Evolutionary conservation across 768 basidiomycete genomes (phyloP).

Genomic region (Favolaschia claudopus): DNA sequence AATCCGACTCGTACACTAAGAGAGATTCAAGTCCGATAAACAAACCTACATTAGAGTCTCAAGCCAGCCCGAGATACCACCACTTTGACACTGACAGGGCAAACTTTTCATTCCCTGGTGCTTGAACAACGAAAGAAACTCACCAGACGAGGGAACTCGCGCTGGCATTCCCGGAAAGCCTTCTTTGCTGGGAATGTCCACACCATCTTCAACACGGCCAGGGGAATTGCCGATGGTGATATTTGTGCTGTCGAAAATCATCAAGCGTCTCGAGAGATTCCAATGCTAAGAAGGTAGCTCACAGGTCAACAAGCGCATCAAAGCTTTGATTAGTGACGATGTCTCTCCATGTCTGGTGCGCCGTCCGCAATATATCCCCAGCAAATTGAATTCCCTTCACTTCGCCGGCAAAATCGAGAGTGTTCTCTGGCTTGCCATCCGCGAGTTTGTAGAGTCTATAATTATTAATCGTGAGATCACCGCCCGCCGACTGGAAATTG

Average conservation of each 20-base stretch:
- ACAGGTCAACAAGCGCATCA: conserved; percentile 5
- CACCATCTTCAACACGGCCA: conserved; percentile 48
- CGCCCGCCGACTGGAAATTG: neutral
- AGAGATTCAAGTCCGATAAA: too few species aligned
- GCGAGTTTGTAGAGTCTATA: conserved; percentile 66
- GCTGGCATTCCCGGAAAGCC: neutral
- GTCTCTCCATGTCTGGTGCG: conserved; percentile 81
- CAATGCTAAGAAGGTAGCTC: neutral
- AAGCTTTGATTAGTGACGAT: conserved; percentile 48
- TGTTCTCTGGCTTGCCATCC: conserved; percentile 77
- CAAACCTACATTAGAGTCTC: too few species aligned
- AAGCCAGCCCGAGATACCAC: conserved; percentile 12
- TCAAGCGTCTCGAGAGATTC: neutral
- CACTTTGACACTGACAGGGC: conserved; percentile 5
- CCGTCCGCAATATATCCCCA: conserved; percentile 80
- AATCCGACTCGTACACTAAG: too few species aligned
- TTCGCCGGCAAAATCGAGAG: conserved; percentile 83
- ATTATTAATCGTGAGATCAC: neutral
- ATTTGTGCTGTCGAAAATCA: conserved; percentile 59
- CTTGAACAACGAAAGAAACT: neutral
- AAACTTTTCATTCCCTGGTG: neutral
- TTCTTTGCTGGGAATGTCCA: conserved; percentile 7
- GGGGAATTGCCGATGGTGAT: conserved; percentile 58
- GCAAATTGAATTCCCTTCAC: conserved; percentile 87
- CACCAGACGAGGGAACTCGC: conserved; percentile 1